phyloP scores from a whole-genome alignment of 768 basidiomycete genomes.

The Hebeloma cylindrosporum region DNA sequence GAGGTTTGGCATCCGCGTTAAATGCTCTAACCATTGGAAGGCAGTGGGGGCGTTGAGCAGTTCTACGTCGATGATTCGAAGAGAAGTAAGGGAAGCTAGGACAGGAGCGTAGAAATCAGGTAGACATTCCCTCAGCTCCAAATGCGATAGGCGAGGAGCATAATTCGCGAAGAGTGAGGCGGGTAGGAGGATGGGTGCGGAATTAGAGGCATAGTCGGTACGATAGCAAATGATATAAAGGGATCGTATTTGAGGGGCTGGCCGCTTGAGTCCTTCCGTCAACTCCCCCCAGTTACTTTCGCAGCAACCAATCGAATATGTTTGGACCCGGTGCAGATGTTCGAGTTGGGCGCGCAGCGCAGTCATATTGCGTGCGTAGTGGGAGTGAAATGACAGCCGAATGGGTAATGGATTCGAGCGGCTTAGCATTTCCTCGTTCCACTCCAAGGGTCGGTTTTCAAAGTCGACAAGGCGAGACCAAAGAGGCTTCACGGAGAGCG shows the following conservation, averaged over 20 bases:
- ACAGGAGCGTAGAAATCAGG: conserved; percentile 16
- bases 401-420: conserved; percentile 19
- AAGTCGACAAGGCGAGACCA: conserved; percentile 21
- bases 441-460: conserved; percentile 14
- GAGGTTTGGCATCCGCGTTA: conserved; percentile 16
- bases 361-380: conserved; percentile 1
- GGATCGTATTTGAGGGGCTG: conserved; percentile 12
- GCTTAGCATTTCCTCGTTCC: conserved; percentile 22
- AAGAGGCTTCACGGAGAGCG: conserved; percentile 15
- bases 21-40: conserved; percentile 15
- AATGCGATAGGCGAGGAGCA: conserved; percentile 15
- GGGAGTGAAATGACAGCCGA: conserved; percentile 7
- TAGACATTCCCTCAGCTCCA: conserved; percentile 17
- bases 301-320: conserved; percentile 13
- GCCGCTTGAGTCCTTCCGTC: conserved; percentile 6
- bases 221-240: conserved; percentile 14
- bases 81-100: conserved; percentile 12
- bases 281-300: conserved; percentile 15
- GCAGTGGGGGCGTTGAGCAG: conserved; percentile 15
- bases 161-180: conserved; percentile 9
- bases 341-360: conserved; percentile 12
- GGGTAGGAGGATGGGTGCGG: conserved; percentile 9
- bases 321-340: conserved; percentile 16
- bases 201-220: background rate
- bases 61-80: conserved; percentile 15